Base-by-base conservation (phyloP, 371 early-diverging fungal genomes). In the Parasitella parasitica region DNA sequence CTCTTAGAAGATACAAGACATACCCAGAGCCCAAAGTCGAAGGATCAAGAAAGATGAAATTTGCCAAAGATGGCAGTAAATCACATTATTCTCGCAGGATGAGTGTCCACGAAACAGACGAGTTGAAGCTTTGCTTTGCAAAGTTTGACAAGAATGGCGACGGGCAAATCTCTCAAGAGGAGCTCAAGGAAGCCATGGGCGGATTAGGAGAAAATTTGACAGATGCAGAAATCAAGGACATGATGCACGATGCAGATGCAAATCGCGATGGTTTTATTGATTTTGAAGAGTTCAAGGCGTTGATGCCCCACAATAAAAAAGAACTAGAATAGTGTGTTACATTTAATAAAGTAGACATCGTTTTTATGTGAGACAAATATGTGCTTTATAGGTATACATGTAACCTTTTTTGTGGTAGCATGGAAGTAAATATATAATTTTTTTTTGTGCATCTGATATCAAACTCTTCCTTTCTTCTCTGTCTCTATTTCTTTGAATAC, bases 181-280 rank as follows among this genome's bases (percentile, higher is more conserved):
- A 93, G 57, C 64, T 94, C 22, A 82, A 85, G 59, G 76, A 89
- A 11, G 88, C 92, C 18, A 88, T 91, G 38, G 68, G 73, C 9
- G 88, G 88, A 53, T 71, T 92, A 3, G 91, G 89, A 4, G 90
- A 91, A 59, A 74, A 80, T 27, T 60, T 93, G 60, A 86, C 84
- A 8, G 85, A 88, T 34, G 83, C 88, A 58, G 93, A 93, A 59
- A 68, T 94, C 26, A 84, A 84, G 54, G 92, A 90, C 56, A 92
- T 94, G 93, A 91, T 94, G 67, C 81, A 84, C 15, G 91, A 91
- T 65, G 92, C 89, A 5, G 93, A 91, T 69, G 71, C 78, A 30
- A 89, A 92, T 62, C 85, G 86, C 2, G 89, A 91, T 67, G 91
- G 90, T 4, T 82, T 71, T 54, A 75, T 86, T 60, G 78, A 80